These are phyloP conservation scores for Zalaria obscura DNA, from an alignment of 2,329 filamentous ascomycete species.

Conservation along the genomic window DNA sequence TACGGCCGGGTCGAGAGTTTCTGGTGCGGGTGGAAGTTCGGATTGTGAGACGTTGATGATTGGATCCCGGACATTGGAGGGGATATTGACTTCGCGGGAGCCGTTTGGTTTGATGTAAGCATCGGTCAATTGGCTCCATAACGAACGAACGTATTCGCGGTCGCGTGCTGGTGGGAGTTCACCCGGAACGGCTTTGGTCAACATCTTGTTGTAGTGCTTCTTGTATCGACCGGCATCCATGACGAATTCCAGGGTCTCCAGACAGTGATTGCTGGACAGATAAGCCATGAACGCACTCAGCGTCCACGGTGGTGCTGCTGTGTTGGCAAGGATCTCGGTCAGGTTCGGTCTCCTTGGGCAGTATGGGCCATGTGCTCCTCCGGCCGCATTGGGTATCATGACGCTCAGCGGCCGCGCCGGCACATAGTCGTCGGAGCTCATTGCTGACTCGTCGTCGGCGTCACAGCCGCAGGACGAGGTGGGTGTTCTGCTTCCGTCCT, in stretches of 20 bases:
- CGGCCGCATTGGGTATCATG: slow-evolving; percentile 27
- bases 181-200: slow-evolving; percentile 29
- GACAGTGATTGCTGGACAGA: slow-evolving; percentile 88
- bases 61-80: slow-evolving; percentile 68
- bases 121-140: slow-evolving; percentile 80
- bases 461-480: slow-evolving; percentile 17
- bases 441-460: slow-evolving; percentile 35
- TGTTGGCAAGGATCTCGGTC: slow-evolving; percentile 76
- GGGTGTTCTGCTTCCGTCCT: neutral
- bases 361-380: slow-evolving; percentile 30
- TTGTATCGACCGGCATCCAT: slow-evolving; percentile 83
- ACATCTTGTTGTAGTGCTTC: slow-evolving; percentile 46
- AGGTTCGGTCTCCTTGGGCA: slow-evolving; percentile 56
- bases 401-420: slow-evolving; percentile 34
- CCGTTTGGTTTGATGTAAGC: slow-evolving; percentile 81
- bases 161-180: slow-evolving; percentile 38
- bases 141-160: slow-evolving; percentile 55
- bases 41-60: slow-evolving; percentile 51
- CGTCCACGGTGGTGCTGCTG: slow-evolving; percentile 76
- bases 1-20: slow-evolving; percentile 67
- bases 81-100: slow-evolving; percentile 80
- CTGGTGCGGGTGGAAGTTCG: slow-evolving; percentile 55
- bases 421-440: slow-evolving; percentile 28
- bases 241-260: slow-evolving; percentile 93
- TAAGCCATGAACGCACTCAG: slow-evolving; percentile 91